Percentiles rank a stretch among this genome's conserved stretches.
phyloP scores from a whole-genome alignment of 2,329 filamentous ascomycete genomes.

The Cadophora gregata region DNA sequence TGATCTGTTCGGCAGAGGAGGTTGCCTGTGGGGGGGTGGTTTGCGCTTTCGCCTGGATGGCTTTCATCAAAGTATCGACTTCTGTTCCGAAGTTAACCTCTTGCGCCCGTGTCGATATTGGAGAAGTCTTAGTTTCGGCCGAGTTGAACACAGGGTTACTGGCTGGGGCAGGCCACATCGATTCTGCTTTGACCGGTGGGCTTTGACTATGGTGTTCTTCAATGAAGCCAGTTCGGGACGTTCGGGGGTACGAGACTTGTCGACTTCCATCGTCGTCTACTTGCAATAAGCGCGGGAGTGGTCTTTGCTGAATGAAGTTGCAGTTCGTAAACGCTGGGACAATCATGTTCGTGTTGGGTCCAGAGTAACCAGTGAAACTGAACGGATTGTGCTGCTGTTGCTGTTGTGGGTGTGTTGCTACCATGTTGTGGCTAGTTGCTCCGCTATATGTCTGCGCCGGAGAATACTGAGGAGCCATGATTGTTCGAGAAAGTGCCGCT shows the following conservation, averaged over 20 bases:
- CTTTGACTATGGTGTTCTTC: conserved; percentile 45
- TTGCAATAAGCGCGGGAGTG: conserved; percentile 42
- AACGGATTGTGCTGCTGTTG: conserved; percentile 51
- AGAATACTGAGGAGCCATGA: conserved; percentile 55
- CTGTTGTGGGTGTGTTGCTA: conserved; percentile 46
- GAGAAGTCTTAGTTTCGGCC: conserved; percentile 26
- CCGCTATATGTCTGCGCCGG: conserved; percentile 53
- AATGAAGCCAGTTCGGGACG: conserved; percentile 43
- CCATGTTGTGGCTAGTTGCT: conserved; percentile 50
- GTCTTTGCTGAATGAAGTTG: conserved; percentile 43
- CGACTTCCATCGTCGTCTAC: conserved; percentile 29
- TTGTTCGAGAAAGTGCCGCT: conserved; percentile 50
- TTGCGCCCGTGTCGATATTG: conserved; percentile 19
- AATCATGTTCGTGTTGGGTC: conserved; percentile 40
- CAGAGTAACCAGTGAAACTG: conserved; percentile 47
- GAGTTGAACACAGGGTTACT: conserved; percentile 30
- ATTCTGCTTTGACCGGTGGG: conserved; percentile 47
- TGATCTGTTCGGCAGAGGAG: conserved; percentile 33
- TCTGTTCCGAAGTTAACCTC: conserved; percentile 77
- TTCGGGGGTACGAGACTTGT: conserved; percentile 43
- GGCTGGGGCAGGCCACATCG: conserved; percentile 33
- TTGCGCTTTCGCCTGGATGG: conserved; percentile 74
- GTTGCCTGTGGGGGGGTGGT: conserved; percentile 44
- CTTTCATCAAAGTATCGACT: conserved; percentile 87
- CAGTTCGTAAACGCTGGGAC: conserved; percentile 38